Base-by-base conservation (phyloP, 495 filamentous ascomycete genomes). In the Aspergillus baeticus region DNA sequence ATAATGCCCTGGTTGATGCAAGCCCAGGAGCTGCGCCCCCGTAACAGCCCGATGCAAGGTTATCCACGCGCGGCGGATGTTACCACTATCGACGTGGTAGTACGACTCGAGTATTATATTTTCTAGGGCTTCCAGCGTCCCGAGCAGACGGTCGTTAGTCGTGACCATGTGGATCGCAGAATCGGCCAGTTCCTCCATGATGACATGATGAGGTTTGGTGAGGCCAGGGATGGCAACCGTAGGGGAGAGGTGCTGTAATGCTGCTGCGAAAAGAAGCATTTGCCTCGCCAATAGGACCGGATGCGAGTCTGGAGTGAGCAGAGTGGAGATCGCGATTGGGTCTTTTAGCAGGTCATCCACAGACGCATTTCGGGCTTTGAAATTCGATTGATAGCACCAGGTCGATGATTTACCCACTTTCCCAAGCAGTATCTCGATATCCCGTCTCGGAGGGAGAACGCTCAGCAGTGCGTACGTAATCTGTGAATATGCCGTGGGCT, bases 181-280 rank as follows among this genome's bases (percentile, higher is more conserved):
- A n/a, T 51, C 47, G 3, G 47, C 47, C 2, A 51, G 47, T 14
- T 36, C 17, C 36, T 51, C 47, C 47, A 51, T 51, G 15, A 51
- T 51, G 2, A 38, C 6, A 17, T 20, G 47, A 5, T 51, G 47
- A 23, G 22, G 34, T 33, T 38, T 17, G 34, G 15, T 14, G 33
- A 51, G 47, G 21, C 47, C 47, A 5, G 47, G 47, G 6, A 51
- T 23, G 1, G 3, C 11, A 3, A 33, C 47, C 10, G 17, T 38
- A 8, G 33, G 47, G 2, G 47, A 38, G 22, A 51, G 2, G 10
- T 51, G 47, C 47, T 51, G 47, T 15, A 51, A 23, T 13, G 47
- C 47, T 4, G 47, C n/a, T 5, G 47, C 47, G 34, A 51, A 22
- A 1, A 51, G 47, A 2, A 51, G 22, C 47, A 51, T 51, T 38